phyloP scores from a whole-genome alignment of 2,329 filamentous ascomycete species.

The Claviceps maximensis region DNA sequence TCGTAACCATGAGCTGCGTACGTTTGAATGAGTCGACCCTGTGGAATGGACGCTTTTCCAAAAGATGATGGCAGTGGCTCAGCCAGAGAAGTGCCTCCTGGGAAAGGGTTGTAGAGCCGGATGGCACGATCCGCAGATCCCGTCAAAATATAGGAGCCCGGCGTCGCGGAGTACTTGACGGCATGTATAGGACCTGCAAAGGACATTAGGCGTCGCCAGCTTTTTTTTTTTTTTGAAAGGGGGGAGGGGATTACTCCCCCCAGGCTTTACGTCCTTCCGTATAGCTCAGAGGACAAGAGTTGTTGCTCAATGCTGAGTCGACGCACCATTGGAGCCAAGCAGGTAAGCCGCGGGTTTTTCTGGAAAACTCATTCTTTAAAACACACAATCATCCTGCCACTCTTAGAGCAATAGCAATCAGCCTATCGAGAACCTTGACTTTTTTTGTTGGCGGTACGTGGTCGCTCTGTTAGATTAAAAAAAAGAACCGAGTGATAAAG shows the following conservation, averaged over 20 bases:
- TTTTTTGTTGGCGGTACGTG: background rate
- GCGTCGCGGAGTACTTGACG: slow-evolving; percentile 57
- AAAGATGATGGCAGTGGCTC: slow-evolving; percentile 14
- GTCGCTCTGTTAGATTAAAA: background rate
- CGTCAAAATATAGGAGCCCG: slow-evolving; percentile 68
- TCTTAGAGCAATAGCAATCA: background rate
- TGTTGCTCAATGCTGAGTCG: background rate
- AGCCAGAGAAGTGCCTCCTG: slow-evolving; percentile 26
- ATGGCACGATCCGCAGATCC: slow-evolving; percentile 76
- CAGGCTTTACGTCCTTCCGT: background rate
- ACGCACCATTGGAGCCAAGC: slow-evolving; percentile 44
- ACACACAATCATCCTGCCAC: background rate
- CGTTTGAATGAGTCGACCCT: slow-evolving; percentile 63
- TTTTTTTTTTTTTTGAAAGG: too few relatives aligned
- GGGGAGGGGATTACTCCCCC: too few relatives aligned
- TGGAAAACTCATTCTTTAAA: slow-evolving; percentile 28
- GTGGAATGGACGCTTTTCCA: slow-evolving; percentile 21
- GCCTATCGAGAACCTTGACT: background rate
- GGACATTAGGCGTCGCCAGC: background rate
- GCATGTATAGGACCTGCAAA: slow-evolving; percentile 54
- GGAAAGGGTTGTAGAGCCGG: slow-evolving; percentile 70
- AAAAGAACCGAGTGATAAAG: too few relatives aligned
- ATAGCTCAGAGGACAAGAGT: background rate
- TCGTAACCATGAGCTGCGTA: slow-evolving; percentile 89
- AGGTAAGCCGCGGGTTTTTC: slow-evolving; percentile 40